Evolutionary conservation across 2,329 filamentous ascomycete genomes (phyloP).

Genomic region (Elsinoe australis): DNA sequence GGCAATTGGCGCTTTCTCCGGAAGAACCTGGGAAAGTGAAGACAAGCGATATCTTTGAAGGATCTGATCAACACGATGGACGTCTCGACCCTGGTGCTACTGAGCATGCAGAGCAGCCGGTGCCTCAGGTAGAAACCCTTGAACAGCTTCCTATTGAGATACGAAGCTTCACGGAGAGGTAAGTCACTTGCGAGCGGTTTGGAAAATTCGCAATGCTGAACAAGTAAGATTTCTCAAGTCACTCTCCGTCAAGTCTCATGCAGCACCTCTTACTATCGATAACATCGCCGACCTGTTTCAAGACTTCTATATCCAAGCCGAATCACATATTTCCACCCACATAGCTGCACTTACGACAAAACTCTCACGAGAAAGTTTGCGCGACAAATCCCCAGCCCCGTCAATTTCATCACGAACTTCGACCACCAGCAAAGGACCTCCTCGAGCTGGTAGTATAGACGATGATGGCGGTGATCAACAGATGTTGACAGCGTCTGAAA

Average conservation of each 20-base stretch:
- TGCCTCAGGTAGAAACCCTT: constrained; percentile 51
- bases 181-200: constrained; percentile 23
- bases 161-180: constrained; percentile 82
- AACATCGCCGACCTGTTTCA: constrained; percentile 81
- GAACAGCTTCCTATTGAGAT: constrained; percentile 93
- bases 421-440: constrained; percentile 36
- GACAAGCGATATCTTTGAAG: constrained; percentile 34
- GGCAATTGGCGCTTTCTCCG: constrained; percentile 32
- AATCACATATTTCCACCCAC: constrained; percentile 77
- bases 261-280: constrained; percentile 74
- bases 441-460: constrained; percentile 37
- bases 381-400: constrained; percentile 46
- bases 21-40: constrained; percentile 28
- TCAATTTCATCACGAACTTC: constrained; percentile 50
- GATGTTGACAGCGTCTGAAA: constrained; percentile 84
- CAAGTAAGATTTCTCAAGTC: constrained; percentile 74
- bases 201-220: constrained; percentile 1
- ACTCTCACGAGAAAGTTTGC: constrained; percentile 54
- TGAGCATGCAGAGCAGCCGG: constrained; percentile 21
- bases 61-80: constrained; percentile 26
- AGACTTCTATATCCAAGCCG: constrained; percentile 79
- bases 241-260: constrained; percentile 76
- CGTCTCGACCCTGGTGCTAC: constrained; percentile 14
- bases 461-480: constrained; percentile 54
- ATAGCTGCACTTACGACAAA: constrained; percentile 70